phyloP scores from a whole-genome alignment of 1,139 yeast genomes.

The Taiozyma onychis region DNA sequence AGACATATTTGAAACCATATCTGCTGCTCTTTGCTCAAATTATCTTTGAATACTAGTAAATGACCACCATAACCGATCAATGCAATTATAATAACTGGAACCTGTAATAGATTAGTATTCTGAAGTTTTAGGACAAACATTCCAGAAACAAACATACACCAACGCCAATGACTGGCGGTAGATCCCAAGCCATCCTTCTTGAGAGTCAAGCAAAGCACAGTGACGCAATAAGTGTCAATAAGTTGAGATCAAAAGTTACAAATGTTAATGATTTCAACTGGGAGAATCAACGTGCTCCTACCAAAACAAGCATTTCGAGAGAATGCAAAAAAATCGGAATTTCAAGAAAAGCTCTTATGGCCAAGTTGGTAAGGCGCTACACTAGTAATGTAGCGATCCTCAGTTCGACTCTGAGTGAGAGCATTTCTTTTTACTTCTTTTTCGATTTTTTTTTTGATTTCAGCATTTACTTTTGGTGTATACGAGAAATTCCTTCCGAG shows the following conservation, averaged over 20 bases:
- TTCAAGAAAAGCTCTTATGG: constrained; percentile 43
- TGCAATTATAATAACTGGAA: constrained; percentile 61
- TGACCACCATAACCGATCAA: constrained; percentile 63
- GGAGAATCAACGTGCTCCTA: not conserved
- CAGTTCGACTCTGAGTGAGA: constrained; percentile 83
- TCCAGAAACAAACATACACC: constrained; percentile 6
- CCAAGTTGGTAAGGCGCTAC: constrained; percentile 39
- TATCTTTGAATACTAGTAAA: constrained; percentile 46
- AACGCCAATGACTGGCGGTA: constrained; percentile 15
- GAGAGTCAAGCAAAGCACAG: not conserved
- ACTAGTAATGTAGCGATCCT: constrained; percentile 39
- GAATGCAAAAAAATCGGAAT: not conserved
- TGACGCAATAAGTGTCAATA: not conserved
- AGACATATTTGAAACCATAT: constrained; percentile 43
- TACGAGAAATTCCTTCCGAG: not conserved
- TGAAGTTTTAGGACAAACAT: not conserved
- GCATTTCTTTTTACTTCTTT: constrained; percentile 40
- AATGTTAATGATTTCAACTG: not conserved
- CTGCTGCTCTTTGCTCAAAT: constrained; percentile 37
- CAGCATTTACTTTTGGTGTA: not conserved
- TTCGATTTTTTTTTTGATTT: not conserved
- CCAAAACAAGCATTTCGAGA: not conserved
- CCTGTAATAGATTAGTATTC: constrained; percentile 27
- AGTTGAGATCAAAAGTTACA: not conserved
- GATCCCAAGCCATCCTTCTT: constrained; percentile 7